Evolutionary conservation across 257 asterid genomes (phyloP), one percentile per base, ranked within the genome.

Genomic region (Schizonepeta tenuifolia): DNA sequence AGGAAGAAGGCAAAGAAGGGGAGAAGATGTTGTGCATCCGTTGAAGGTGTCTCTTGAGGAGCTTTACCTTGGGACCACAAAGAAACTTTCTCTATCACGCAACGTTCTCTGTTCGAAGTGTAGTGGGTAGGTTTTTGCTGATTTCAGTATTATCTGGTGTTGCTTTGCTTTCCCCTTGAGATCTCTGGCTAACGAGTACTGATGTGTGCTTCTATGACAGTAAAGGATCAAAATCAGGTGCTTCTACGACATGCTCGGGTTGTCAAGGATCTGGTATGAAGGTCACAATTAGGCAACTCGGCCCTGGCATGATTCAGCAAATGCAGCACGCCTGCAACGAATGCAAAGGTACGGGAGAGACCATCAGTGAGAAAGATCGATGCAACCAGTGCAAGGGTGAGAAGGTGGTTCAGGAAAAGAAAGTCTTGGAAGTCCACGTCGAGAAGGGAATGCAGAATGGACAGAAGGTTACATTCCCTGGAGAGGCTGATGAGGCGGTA

Each of bases 401-500:
- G 68, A 85, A 85, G 74, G 90, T 85, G 3, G 86, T 83, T 3
- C 87, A 76, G 67, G 85, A 83, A 38, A 85, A 85, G 83, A 85
- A 85, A 69, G 90, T 83, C 6, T 36, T 85, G 80, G 90, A 85
- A 71, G 88, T 83, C 49, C 84, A 83, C 44, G 90, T 85, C 2
- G 90, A 85, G 43, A 85, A 85, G 76, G 87, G 87, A 7, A 85
- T 85, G 89, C 87, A 85, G 75, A 80, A 85, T 8, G 80, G 81
- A 0, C 89, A 85, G 73, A 85, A 82, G 69, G 76, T 82, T 11
- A 85, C 85, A 1, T 85, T 85, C 82, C 87, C 85, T 0, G 89
- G 89, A 13, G 85, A 85, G 54, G 89, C 89, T 26, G 89, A 85
- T 50, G 87, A 85, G 71, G 85, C 89, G 70, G 89, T 85, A 80